Evolutionary conservation across 345 rosid genomes (phyloP).

Genomic region (Hypericum androsaemum): DNA sequence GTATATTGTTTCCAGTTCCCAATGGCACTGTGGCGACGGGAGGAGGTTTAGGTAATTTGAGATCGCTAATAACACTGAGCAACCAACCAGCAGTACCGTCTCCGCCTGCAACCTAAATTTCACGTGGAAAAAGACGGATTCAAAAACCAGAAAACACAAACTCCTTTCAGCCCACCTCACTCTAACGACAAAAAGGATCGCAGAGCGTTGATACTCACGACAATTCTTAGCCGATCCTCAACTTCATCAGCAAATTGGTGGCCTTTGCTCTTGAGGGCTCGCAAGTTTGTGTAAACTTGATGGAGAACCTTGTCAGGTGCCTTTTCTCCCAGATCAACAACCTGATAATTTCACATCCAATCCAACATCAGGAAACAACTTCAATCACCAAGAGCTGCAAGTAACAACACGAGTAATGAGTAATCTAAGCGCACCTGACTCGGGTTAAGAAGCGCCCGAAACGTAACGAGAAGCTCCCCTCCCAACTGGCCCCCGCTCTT

Average conservation of each 20-base stretch:
- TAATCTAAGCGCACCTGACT: slow-evolving; percentile 38
- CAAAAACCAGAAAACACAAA: background rate
- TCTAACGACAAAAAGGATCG: background rate
- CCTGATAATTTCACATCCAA: slow-evolving; percentile 27
- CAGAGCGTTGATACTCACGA: slow-evolving; percentile 36
- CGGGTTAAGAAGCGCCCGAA: slow-evolving; percentile 39
- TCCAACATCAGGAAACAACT: background rate
- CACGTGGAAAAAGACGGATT: background rate
- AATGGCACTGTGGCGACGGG: slow-evolving; percentile 93
- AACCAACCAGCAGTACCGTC: slow-evolving; percentile 99
- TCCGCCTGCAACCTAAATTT: slow-evolving; percentile 78
- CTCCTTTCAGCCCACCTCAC: background rate
- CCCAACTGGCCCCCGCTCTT: slow-evolving; percentile 90
- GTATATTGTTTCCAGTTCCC: slow-evolving; percentile 95
- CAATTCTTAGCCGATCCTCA: slow-evolving; percentile 44
- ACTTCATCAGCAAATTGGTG: slow-evolving; percentile 37
- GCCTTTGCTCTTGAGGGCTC: slow-evolving; percentile 43
- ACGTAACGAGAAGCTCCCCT: slow-evolving; percentile 58
- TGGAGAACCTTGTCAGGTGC: slow-evolving; percentile 53
- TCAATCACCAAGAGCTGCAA: background rate
- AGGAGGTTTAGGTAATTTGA: slow-evolving; percentile 73
- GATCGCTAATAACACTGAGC: slow-evolving; percentile 87
- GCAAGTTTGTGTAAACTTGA: slow-evolving; percentile 49
- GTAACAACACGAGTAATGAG: background rate
- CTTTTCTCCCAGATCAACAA: slow-evolving; percentile 61